phyloP scores from a whole-genome alignment of 2,329 filamentous ascomycete genomes.

The Curvularia sp. region DNA sequence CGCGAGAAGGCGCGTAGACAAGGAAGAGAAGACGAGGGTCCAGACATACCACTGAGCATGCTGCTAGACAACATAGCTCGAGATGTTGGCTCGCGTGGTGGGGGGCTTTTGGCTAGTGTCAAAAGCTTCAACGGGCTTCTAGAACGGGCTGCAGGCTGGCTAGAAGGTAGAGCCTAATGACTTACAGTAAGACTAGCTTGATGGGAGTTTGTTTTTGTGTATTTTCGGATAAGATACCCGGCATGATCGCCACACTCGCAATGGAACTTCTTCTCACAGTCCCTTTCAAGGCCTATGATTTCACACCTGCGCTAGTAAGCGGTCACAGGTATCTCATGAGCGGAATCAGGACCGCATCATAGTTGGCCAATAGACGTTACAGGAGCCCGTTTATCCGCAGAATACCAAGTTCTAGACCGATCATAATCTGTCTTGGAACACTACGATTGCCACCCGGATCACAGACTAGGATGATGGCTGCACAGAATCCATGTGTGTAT shows the following conservation, averaged over 20 bases:
- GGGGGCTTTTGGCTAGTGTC: constrained; percentile 42
- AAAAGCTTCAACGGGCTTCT: constrained; percentile 45
- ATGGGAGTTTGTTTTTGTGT: constrained; percentile 11
- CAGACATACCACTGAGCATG: constrained; percentile 42
- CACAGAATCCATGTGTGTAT: background rate
- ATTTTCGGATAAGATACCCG: constrained; percentile 20
- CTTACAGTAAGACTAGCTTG: constrained; percentile 2
- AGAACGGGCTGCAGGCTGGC: constrained; percentile 43
- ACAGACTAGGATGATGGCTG: background rate
- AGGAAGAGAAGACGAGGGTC: constrained; percentile 43
- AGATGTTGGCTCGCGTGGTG: constrained; percentile 38
- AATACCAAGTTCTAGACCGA: background rate
- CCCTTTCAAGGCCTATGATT: background rate
- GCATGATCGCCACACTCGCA: constrained; percentile 14
- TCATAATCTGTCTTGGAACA: background rate
- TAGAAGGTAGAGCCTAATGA: constrained; percentile 44
- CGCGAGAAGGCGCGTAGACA: constrained; percentile 40
- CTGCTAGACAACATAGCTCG: constrained; percentile 38
- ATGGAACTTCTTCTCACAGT: constrained; percentile 3
- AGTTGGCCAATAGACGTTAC: background rate
- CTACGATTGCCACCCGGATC: background rate
- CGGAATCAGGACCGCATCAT: too few relatives aligned
- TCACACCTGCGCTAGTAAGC: too few relatives aligned
- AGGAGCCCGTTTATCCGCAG: background rate
- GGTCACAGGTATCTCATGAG: background rate